These are phyloP conservation scores for Limtongozyma cylindracea DNA, from an alignment of 805 yeast genomes.

Conservation along the genomic window DNA sequence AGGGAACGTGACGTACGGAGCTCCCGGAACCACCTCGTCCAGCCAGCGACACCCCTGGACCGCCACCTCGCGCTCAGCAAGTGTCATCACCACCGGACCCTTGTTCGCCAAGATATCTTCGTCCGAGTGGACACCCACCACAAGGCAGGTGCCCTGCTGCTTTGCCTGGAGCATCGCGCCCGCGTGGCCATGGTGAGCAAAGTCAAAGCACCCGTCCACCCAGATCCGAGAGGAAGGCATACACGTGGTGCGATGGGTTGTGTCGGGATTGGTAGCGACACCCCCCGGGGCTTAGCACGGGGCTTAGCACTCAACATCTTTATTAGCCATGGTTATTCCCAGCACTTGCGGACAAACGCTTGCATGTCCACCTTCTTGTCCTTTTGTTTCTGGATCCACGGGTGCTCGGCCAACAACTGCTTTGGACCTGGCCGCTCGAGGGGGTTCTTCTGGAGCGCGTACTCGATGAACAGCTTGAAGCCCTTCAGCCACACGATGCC, in stretches of 20 bases:
- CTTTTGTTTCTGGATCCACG: constrained; percentile 73
- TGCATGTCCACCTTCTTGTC: constrained; percentile 62
- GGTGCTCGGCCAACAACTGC: constrained; percentile 82
- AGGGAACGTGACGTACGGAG: constrained; percentile 89
- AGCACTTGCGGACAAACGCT: constrained; percentile 60
- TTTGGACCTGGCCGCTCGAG: constrained; percentile 73
- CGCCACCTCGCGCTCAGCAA: constrained; percentile 60
- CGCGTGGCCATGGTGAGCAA: constrained; percentile 92
- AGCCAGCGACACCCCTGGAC: constrained; percentile 86
- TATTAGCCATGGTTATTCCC: too few species aligned
- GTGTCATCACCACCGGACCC: constrained; percentile 84
- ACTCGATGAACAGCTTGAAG: constrained; percentile 60
- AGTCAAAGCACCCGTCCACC: constrained; percentile 97
- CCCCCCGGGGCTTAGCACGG: too few species aligned
- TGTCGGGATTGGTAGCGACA: constrained; percentile 1
- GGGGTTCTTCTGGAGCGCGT: constrained; percentile 62
- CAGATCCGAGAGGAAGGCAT: constrained; percentile 55
- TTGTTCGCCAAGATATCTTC: constrained; percentile 63
- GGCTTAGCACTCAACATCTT: too few species aligned
- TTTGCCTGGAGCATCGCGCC: constrained; percentile 93
- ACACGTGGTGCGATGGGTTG: constrained; percentile 1
- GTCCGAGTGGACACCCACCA: constrained; percentile 83
- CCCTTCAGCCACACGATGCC: constrained; percentile 64
- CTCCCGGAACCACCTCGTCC: constrained; percentile 38
- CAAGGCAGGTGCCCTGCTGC: constrained; percentile 48